Evolutionary conservation across 2,329 filamentous ascomycete genomes (phyloP).

Genomic region (Phaeosphaeria sp.): DNA sequence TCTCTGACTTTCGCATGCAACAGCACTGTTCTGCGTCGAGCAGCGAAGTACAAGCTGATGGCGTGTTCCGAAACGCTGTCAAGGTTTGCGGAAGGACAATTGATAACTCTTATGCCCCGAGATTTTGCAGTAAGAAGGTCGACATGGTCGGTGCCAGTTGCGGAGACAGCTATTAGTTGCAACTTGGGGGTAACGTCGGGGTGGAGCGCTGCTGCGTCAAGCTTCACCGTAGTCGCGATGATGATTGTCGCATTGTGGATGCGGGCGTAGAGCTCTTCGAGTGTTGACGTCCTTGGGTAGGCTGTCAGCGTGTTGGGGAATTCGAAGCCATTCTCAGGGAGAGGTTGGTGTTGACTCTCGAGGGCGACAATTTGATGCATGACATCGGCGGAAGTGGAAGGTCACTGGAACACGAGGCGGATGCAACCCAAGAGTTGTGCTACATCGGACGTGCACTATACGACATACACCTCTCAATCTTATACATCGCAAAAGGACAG

Average conservation of each 20-base stretch:
- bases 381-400: not conserved
- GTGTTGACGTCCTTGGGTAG: conserved; percentile 42
- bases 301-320: conserved; percentile 52
- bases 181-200: conserved; percentile 51
- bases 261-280: conserved; percentile 46
- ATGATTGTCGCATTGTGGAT: conserved; percentile 57
- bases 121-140: conserved; percentile 53
- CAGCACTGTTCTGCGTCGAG: conserved; percentile 51
- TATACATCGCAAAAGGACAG: not conserved
- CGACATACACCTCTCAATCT: too few relatives aligned
- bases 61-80: conserved; percentile 60
- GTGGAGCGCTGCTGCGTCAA: conserved; percentile 51
- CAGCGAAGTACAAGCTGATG: conserved; percentile 58
- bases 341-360: conserved; percentile 52
- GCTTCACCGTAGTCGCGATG: conserved; percentile 50
- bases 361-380: conserved; percentile 54
- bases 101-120: conserved; percentile 55
- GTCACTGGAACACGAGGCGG: not conserved
- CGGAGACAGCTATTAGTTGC: conserved; percentile 54
- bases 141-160: conserved; percentile 57
- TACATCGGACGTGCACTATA: too few relatives aligned
- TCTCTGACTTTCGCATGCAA: conserved; percentile 31
- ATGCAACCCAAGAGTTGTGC: not conserved
- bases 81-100: conserved; percentile 57
- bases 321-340: conserved; percentile 45